Evolutionary conservation across 108 stramenopile species (phyloP), one percentile per base, ranked within the genome.

Genomic region (Asterionellopsis glacialis): DNA sequence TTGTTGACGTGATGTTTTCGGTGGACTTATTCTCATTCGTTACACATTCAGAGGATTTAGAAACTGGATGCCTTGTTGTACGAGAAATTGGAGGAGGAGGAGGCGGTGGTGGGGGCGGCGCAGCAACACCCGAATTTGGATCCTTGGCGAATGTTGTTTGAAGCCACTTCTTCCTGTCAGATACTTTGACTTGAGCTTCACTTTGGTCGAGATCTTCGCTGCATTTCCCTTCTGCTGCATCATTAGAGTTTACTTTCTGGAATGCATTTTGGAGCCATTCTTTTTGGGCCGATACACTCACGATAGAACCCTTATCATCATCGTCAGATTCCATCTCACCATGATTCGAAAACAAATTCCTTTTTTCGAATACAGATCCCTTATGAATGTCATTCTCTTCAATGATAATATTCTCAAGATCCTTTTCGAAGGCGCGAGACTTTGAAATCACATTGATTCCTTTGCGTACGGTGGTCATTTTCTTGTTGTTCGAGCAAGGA

Each of bases 161-260:
- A 25, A 91, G 67, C 85, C 79, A 80, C 52, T 81, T 55, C 57
- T 86, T 79, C 65, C 83, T 87, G 26, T 85, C 85, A 11, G 77
- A 67, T 1, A 91, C 89, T 48, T 79, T 66, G 54, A 78, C 24
- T 41, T 33, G 33, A 33, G 33, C 33, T 33, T 33, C 33, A 7
- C 7, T 7, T 33, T 33, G 33, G 33, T 33, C 7, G 33, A 33
- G 2, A 33, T 40, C 41, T 33, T 55, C 47, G 9, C 61, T 59
- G 10, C 55, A 63, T n/a, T 50, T 51, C 1, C 58, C 40, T 21
- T 47, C 38, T 0, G 52, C 58, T 23, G 41, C 27, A 22, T 55
- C 58, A 6, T 47, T 47, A 4, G 16, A 1, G 9, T 51, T 45
- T 3, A 19, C 50, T 13, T 63, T 48, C 7, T 21, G 33, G 51